Percentiles rank a stretch among this genome's conserved stretches.
These are phyloP conservation scores for grape (Vitis vinifera) DNA, from an alignment of 164 flowering plant species.

Conservation along the genomic window ASM3070453v1 NC_081810.1:1461501-1462000, in stretches of 20 bases:
- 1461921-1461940: neutral
- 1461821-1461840: neutral
- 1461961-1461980: too few species aligned
- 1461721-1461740: neutral
- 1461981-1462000: too few species aligned
- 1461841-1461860: neutral
- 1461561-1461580: neutral
- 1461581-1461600: too few species aligned
- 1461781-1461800: neutral
- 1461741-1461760: neutral
- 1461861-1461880: neutral
- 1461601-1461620: neutral
- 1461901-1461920: neutral
- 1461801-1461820: neutral
- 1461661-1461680: too few species aligned
- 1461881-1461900: neutral
- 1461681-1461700: neutral
- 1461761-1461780: neutral
- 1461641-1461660: neutral
- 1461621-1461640: neutral
- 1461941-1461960: neutral
- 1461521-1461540: neutral
- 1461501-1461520: constrained; percentile 6
- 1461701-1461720: neutral
- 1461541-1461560: constrained; percentile 3